Evolutionary conservation across 192 early-diverging fungal genomes (phyloP).

Genomic region (Rhizophagus prolifer): DNA sequence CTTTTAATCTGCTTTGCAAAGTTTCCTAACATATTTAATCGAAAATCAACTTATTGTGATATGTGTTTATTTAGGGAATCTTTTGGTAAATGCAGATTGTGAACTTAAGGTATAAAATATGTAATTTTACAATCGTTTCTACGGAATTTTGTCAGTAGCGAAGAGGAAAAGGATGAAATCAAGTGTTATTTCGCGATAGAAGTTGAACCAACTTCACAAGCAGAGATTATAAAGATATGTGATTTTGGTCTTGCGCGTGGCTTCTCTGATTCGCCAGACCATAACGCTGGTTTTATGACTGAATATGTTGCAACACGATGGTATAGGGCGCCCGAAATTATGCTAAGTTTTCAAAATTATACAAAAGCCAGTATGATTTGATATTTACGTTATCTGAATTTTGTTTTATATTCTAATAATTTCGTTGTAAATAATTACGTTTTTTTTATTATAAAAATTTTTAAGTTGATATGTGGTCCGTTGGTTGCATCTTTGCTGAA

Average conservation of each 20-base stretch:
- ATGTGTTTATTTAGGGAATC: constrained; percentile 56
- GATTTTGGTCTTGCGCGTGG: constrained; percentile 99
- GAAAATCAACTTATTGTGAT: not conserved
- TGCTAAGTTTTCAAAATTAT: constrained; percentile 96
- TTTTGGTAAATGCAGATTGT: constrained; percentile 97
- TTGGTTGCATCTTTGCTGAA: constrained; percentile 99
- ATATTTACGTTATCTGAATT: not conserved
- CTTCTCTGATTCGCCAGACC: constrained; percentile 76
- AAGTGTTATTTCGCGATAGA: not conserved
- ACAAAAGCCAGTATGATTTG: constrained; percentile 87
- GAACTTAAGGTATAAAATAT: constrained; percentile 78
- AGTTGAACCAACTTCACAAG: no score
- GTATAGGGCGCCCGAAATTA: constrained; percentile 98
- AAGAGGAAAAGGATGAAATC: not conserved
- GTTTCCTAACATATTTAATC: no score
- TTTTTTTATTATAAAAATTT: not conserved
- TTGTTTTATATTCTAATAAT: not conserved
- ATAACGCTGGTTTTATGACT: constrained; percentile 93
- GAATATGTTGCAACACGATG: constrained; percentile 99
- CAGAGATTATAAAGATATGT: no score
- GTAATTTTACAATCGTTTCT: not conserved
- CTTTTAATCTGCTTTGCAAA: no score
- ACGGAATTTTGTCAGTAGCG: not conserved
- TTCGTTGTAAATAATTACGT: constrained; percentile 7
- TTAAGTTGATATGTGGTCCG: constrained; percentile 92